Evolutionary conservation across 306 rosid genomes (phyloP), one percentile per base, ranked within the genome.

Genomic region (Vigna mungo): DNA sequence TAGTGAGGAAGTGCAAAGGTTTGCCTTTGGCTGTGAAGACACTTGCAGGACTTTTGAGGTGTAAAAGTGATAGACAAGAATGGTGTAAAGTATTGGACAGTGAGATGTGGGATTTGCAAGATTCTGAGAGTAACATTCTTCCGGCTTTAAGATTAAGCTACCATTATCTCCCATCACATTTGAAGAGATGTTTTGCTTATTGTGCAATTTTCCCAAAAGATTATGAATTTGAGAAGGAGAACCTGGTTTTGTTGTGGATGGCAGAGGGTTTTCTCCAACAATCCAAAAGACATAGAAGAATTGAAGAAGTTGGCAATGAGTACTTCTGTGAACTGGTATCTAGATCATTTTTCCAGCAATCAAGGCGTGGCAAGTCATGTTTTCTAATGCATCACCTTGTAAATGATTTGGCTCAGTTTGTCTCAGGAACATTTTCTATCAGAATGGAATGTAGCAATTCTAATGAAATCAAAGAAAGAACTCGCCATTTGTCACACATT

Each of bases 121-220:
- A 76, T 62, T 63, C 47, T 58, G 81, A 81, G 66, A 81, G 83
- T 21, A 54, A 78, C 25, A 74, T 85, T 62, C 75, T 81, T 78
- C 85, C 88, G 18, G 85, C 85, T 74, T 85, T 85, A 76, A 81
- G 81, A 63, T 64, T 85, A 58, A 85, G 88, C 5, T 85, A 78
- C 67, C 81, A 74, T 69, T 74, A 78, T 63, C 88, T 85, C 36
- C 85, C 88, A n/a, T 58, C 88, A 5, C 81, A 78, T 78, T 74
- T 81, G n/a, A 85, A 85, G 59, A 62, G 88, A 20, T 85, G 88
- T 20, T 85, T 85, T 78, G 85, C 88, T 16, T 85, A 85, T 71
- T 85, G 88, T 23, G 61, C 85, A 39, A 62, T 85, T 18, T 81
- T 85, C 20, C 88, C 85, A 18, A 81, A 85, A 74, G 85, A 74